phyloP scores from a whole-genome alignment of 2,329 filamentous ascomycete species.

The Trichoderma asperellum region DNA sequence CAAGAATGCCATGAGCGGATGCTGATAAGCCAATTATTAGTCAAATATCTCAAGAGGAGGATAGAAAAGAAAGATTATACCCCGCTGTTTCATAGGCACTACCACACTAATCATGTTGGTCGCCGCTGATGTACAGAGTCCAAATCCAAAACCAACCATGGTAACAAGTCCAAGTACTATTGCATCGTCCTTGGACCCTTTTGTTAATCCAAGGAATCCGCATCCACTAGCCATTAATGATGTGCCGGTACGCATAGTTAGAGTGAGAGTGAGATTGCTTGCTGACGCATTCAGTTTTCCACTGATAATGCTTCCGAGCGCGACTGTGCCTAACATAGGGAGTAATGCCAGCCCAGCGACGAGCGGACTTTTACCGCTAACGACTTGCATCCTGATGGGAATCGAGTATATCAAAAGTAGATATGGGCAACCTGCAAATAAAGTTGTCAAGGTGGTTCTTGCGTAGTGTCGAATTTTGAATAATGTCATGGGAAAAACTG shows the following conservation, averaged over 20 bases:
- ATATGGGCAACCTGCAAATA: conserved; percentile 56
- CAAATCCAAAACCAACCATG: conserved; percentile 58
- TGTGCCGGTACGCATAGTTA: conserved; percentile 49
- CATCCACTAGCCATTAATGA: conserved; percentile 51
- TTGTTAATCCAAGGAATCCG: not conserved
- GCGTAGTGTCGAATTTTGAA: conserved; percentile 53
- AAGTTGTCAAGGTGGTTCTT: conserved; percentile 48
- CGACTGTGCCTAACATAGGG: conserved; percentile 56
- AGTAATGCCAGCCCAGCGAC: conserved; percentile 56
- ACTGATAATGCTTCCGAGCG: conserved; percentile 49
- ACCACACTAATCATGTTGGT: conserved; percentile 52
- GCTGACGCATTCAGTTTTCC: conserved; percentile 49
- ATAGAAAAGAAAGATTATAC: conserved; percentile 39
- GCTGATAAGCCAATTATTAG: conserved; percentile 40
- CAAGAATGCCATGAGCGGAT: conserved; percentile 56
- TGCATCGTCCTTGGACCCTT: conserved; percentile 42
- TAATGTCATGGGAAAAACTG: conserved; percentile 54
- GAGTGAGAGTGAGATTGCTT: conserved; percentile 48
- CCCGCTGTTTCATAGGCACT: conserved; percentile 50
- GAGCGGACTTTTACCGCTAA: conserved; percentile 52
- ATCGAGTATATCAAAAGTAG: conserved; percentile 54
- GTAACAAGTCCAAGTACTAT: conserved; percentile 55
- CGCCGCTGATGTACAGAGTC: conserved; percentile 51
- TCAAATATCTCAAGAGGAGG: conserved; percentile 28
- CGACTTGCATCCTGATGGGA: conserved; percentile 54